Conservation (phyloP, 176 grass and related monocot genomes). For the Aegilops bicornis region DNA sequence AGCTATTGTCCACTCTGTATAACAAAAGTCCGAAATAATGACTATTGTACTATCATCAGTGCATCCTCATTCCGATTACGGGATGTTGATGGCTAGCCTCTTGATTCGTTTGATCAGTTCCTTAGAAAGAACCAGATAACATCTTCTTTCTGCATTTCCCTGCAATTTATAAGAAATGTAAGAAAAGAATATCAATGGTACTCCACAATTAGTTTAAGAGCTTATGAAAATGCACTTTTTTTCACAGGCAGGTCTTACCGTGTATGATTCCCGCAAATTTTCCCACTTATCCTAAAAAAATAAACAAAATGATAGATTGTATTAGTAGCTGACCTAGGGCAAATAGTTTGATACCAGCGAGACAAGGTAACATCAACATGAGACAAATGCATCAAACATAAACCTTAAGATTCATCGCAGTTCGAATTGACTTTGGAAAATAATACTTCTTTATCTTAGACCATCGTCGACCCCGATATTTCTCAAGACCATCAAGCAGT, state of each 20-base stretch:
- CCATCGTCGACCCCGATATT: slow-evolving; percentile 3
- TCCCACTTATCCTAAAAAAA: neutral
- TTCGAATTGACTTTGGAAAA: neutral
- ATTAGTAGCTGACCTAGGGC: neutral
- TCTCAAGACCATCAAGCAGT: neutral
- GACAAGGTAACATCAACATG: neutral
- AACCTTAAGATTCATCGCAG: neutral
- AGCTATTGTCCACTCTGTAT: no score
- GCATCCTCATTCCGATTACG: neutral
- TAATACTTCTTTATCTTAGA: neutral
- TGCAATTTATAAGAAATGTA: neutral
- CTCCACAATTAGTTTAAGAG: neutral
- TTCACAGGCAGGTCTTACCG: neutral
- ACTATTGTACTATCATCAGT: neutral
- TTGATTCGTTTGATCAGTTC: neutral
- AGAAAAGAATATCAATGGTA: neutral
- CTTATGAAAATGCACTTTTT: neutral
- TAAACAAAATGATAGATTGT: neutral
- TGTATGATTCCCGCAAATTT: neutral
- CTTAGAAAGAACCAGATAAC: neutral
- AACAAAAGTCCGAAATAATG: no score
- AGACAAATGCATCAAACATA: neutral
- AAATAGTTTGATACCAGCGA: no score
- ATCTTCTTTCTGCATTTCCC: neutral
- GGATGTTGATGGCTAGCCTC: no score